These are phyloP conservation scores for Conringia planisiliqua DNA, from an alignment of 345 rosid genomes.

Conservation along the genomic window DNA sequence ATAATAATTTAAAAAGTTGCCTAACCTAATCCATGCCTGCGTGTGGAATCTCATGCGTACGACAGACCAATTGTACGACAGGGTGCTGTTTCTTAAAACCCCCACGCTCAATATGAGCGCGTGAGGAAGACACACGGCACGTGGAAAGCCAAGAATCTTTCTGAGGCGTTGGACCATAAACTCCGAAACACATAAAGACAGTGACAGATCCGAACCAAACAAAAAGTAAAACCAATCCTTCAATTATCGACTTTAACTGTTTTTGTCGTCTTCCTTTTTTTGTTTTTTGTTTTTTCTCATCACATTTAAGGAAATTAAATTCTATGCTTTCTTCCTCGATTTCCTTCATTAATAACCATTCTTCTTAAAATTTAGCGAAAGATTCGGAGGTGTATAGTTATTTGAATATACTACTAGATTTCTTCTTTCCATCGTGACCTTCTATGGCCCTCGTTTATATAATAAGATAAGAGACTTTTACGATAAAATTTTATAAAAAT, in stretches of 20 bases:
- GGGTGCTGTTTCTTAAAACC: not conserved
- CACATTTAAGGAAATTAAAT: not conserved
- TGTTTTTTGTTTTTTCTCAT: not conserved
- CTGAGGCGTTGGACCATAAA: slow-evolving; percentile 16
- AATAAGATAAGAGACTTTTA: not conserved
- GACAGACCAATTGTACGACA: slow-evolving; percentile 33
- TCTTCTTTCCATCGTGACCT: slow-evolving; percentile 1
- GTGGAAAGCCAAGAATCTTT: slow-evolving; percentile 21
- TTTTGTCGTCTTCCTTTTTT: slow-evolving; percentile 18
- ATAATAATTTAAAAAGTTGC: not conserved
- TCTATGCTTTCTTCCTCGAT: slow-evolving; percentile 4
- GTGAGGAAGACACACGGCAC: not conserved
- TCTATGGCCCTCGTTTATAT: not conserved
- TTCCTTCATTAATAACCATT: not conserved
- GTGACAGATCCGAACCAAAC: slow-evolving; percentile 31
- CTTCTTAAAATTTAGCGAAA: slow-evolving; percentile 8
- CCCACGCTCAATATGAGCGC: not conserved
- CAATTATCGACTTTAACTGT: slow-evolving; percentile 32
- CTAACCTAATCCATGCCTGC: slow-evolving; percentile 30
- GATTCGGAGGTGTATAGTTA: slow-evolving; percentile 1
- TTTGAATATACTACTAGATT: not conserved
- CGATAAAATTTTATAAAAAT: not conserved
- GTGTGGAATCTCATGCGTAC: slow-evolving; percentile 41
- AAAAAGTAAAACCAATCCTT: slow-evolving; percentile 19
- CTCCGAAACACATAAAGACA: slow-evolving; percentile 30